Percentiles rank a stretch among this genome's conserved stretches.
Evolutionary conservation across 306 rosid species (phyloP).

Genomic region (Ceratonia siliqua): DNA sequence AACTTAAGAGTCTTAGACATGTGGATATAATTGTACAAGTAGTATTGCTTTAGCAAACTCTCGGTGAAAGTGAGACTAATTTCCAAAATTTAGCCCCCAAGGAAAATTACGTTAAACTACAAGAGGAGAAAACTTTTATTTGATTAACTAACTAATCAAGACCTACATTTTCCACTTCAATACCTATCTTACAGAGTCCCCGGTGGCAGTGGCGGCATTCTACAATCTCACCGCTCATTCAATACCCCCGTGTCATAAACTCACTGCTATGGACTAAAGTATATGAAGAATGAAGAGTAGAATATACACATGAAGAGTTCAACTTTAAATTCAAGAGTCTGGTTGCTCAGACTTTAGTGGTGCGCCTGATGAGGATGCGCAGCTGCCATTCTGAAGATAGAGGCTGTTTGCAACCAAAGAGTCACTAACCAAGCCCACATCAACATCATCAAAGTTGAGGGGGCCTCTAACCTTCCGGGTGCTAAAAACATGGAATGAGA

Average conservation of each 20-base stretch:
- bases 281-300: slow-evolving; percentile 26
- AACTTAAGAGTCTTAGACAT: no score
- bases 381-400: slow-evolving; percentile 80
- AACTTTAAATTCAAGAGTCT: slow-evolving; percentile 48
- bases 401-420: slow-evolving; percentile 95
- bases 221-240: slow-evolving; percentile 78
- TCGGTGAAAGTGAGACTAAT: neutral
- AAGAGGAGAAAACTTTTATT: slow-evolving; percentile 38
- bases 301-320: slow-evolving; percentile 48
- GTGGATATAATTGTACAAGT: no score
- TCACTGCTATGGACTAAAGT: slow-evolving; percentile 31
- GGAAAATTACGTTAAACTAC: neutral
- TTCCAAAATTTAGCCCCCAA: neutral
- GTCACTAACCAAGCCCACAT: slow-evolving; percentile 90
- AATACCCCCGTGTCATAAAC: slow-evolving; percentile 49
- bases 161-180: slow-evolving; percentile 41
- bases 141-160: slow-evolving; percentile 31
- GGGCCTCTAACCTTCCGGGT: slow-evolving; percentile 78
- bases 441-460: slow-evolving; percentile 78
- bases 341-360: slow-evolving; percentile 83
- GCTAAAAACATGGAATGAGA: slow-evolving; percentile 42
- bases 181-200: slow-evolving; percentile 36
- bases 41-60: neutral
- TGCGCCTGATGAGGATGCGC: slow-evolving; percentile 76
- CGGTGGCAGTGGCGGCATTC: slow-evolving; percentile 73